Evolutionary conservation across 768 basidiomycete genomes (phyloP).

Genomic region (Hericium alpestre): DNA sequence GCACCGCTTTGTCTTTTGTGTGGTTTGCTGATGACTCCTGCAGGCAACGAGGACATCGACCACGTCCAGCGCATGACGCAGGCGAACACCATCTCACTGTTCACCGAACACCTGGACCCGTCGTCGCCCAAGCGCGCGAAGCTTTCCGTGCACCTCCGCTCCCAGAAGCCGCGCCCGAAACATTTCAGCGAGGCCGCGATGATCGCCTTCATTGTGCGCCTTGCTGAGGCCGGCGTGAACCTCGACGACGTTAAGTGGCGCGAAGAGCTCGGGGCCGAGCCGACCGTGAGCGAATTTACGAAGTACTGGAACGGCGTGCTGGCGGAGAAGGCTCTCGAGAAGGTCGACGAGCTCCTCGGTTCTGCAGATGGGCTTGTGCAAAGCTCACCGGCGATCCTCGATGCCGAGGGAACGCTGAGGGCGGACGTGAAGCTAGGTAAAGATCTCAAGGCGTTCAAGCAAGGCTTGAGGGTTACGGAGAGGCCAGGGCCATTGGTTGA

Average conservation of each 20-base stretch:
- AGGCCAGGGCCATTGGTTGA: slow-evolving; percentile 58
- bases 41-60: slow-evolving; percentile 67
- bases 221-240: slow-evolving; percentile 36
- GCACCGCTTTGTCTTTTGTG: neutral
- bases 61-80: slow-evolving; percentile 62
- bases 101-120: slow-evolving; percentile 60
- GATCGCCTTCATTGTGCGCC: slow-evolving; percentile 45
- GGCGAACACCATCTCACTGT: slow-evolving; percentile 62
- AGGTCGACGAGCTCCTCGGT: slow-evolving; percentile 35
- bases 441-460: slow-evolving; percentile 59
- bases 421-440: slow-evolving; percentile 50
- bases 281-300: slow-evolving; percentile 48
- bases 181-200: slow-evolving; percentile 57
- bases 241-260: slow-evolving; percentile 42
- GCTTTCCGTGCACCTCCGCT: slow-evolving; percentile 71
- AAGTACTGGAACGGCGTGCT: slow-evolving; percentile 48
- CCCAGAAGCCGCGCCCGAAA: slow-evolving; percentile 50
- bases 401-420: slow-evolving; percentile 34
- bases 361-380: slow-evolving; percentile 48
- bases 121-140: slow-evolving; percentile 64
- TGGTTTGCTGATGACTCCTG: neutral
- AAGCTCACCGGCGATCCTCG: slow-evolving; percentile 46
- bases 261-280: slow-evolving; percentile 41
- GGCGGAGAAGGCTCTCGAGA: slow-evolving; percentile 24
- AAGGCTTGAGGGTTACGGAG: slow-evolving; percentile 39